Conservation (phyloP, 1,139 yeast genomes). For the Schwanniomyces etchellsii region DNA sequence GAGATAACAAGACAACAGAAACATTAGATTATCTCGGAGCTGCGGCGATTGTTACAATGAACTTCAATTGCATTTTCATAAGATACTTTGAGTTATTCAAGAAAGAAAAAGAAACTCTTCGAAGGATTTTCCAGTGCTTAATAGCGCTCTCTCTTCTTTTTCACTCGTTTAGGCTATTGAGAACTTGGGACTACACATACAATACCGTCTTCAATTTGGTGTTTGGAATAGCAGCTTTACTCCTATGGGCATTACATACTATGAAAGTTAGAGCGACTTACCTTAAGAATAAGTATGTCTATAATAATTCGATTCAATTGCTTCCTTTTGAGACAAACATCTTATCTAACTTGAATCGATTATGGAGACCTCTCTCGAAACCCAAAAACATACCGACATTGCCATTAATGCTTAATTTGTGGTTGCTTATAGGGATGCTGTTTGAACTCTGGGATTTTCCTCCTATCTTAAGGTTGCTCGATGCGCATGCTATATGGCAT, state of each 20-base stretch:
- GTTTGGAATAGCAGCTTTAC: slow-evolving; percentile 26
- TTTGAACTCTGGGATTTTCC: slow-evolving; percentile 36
- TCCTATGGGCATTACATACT: slow-evolving; percentile 34
- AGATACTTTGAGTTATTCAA: slow-evolving; percentile 26
- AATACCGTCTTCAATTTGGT: slow-evolving; percentile 30
- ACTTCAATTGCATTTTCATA: slow-evolving; percentile 31
- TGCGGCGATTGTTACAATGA: slow-evolving; percentile 31
- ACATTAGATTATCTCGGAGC: slow-evolving; percentile 43
- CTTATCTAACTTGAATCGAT: slow-evolving; percentile 22
- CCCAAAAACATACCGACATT: slow-evolving; percentile 28
- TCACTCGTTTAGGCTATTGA: slow-evolving; percentile 25
- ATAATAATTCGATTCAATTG: slow-evolving; percentile 32
- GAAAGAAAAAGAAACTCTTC: slow-evolving; percentile 3
- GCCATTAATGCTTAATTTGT: slow-evolving; percentile 31
- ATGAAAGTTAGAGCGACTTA: slow-evolving; percentile 15
- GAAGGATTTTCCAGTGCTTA: slow-evolving; percentile 10
- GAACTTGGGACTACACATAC: slow-evolving; percentile 37
- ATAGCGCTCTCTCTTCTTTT: slow-evolving; percentile 14
- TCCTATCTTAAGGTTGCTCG: slow-evolving; percentile 28
- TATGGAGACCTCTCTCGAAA: slow-evolving; percentile 19
- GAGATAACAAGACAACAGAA: slow-evolving; percentile 36
- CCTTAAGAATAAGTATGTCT: slow-evolving; percentile 17
- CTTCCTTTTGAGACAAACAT: slow-evolving; percentile 38
- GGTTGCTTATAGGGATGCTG: slow-evolving; percentile 30
- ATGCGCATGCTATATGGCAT: slow-evolving; percentile 44